These are phyloP conservation scores for Tricholoma hemisulphureum DNA, from an alignment of 768 basidiomycete species.

Conservation along the genomic window DNA sequence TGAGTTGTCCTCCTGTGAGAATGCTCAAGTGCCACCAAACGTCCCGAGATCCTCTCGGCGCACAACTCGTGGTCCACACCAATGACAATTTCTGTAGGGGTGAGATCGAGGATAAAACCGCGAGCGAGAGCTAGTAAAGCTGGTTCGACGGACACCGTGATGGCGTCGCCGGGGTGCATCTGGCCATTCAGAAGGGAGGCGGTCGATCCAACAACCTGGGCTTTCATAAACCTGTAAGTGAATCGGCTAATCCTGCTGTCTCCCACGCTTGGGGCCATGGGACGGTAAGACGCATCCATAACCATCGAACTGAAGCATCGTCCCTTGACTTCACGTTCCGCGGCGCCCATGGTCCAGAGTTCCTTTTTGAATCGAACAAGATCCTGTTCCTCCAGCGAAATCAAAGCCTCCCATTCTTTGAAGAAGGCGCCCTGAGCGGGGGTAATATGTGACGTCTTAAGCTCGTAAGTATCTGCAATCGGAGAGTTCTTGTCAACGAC, in stretches of 20 bases:
- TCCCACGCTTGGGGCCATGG: constrained; percentile 13
- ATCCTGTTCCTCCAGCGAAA: constrained; percentile 86
- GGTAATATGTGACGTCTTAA: constrained; percentile 81
- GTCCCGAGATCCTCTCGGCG: constrained; percentile 44
- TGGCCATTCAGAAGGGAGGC: constrained; percentile 62
- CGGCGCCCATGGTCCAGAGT: constrained; percentile 87
- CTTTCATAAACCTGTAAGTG: constrained; percentile 70
- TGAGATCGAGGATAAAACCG: constrained; percentile 79
- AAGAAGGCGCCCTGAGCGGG: constrained; percentile 72
- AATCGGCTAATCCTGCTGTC: constrained; percentile 71
- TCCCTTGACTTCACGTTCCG: constrained; percentile 76
- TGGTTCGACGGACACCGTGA: constrained; percentile 87
- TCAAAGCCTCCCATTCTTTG: constrained; percentile 83
- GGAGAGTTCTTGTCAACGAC: constrained; percentile 51
- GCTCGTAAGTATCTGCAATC: constrained; percentile 65
- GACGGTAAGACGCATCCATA: constrained; percentile 46
- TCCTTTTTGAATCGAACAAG: constrained; percentile 82
- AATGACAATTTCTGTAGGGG: constrained; percentile 59
- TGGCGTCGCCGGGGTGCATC: constrained; percentile 75
- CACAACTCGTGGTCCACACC: constrained; percentile 84
- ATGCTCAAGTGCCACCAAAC: constrained; percentile 24
- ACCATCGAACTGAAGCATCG: constrained; percentile 84
- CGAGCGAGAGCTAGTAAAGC: constrained; percentile 79
- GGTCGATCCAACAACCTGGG: constrained; percentile 9
- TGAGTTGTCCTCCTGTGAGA: constrained; percentile 1